phyloP scores from a whole-genome alignment of 2,329 filamentous ascomycete species.

The Clathrospora elynae region DNA sequence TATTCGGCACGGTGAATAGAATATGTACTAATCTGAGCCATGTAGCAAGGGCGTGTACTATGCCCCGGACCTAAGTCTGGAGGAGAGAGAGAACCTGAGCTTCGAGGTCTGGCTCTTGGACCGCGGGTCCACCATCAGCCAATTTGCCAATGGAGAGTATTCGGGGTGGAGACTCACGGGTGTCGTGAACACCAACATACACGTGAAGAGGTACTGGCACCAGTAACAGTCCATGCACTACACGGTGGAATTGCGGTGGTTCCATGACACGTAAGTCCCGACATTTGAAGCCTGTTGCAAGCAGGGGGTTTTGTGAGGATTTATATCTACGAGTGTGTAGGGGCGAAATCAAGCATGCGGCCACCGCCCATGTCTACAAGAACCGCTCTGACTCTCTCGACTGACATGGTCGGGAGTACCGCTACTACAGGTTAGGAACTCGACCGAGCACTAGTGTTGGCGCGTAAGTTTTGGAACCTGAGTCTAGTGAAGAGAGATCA shows the following conservation, averaged over 20 bases:
- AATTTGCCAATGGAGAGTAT: conserved; percentile 5
- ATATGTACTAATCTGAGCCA: not conserved
- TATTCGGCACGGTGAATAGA: not conserved
- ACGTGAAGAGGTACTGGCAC: conserved; percentile 14
- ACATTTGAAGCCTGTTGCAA: not conserved
- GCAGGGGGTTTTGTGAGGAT: not conserved
- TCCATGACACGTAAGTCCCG: not conserved
- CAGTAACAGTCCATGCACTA: conserved; percentile 3
- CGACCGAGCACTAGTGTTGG: not conserved
- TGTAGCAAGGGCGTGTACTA: not conserved
- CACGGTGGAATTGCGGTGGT: conserved; percentile 8
- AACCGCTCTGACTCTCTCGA: conserved; percentile 13
- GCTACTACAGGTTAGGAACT: not conserved
- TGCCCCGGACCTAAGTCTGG: too few relatives aligned
- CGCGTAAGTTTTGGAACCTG: conserved; percentile 1
- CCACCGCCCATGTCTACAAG: conserved; percentile 13
- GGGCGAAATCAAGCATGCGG: not conserved
- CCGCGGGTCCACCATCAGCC: not conserved
- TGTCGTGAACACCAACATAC: conserved; percentile 5
- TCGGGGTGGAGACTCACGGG: not conserved
- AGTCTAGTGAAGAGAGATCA: conserved; percentile 3
- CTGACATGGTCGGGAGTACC: not conserved
- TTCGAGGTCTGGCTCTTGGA: not conserved
- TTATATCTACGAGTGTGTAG: not conserved
- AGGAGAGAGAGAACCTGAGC: not conserved